Evolutionary conservation across 2,329 filamentous ascomycete genomes (phyloP), one percentile per base, ranked within the genome.

Genomic region (Cladosporium phlei): DNA sequence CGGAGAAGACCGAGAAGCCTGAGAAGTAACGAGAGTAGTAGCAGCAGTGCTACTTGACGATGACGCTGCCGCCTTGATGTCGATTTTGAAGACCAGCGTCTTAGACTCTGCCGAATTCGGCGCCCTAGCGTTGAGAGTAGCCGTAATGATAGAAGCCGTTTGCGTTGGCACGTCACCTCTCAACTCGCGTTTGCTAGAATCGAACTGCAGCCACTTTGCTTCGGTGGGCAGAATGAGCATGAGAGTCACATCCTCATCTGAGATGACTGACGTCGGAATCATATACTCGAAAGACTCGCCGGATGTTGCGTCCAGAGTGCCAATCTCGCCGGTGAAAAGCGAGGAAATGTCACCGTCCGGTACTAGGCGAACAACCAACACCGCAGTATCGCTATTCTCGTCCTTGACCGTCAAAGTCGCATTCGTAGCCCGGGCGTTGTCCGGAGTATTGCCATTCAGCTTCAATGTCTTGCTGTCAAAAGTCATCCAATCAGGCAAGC

Each of bases 401-500:
- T 88, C 83, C 5, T 66, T 69, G 2, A 81, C 77, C 4, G 69
- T 70, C 32, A 89, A 68, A 0, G 73, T 78, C 29, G 91, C 74
- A 54, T 83, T 84, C 21, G 76, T 72, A 3, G 81, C 78, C 38
- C 71, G 69, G 3, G 79, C 76, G 40, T 72, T 69, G n/a, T 70
- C 59, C 0, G 82, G 79, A 2, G 85, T 80, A 1, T 69, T 84
- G 2, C 88, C 89, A 24, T 68, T 73, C 5, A 95, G 66, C 1
- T 67, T 69, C 60, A 88, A 76, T 0, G 80, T 82, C 7, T 68
- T 56, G 2, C 74, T 67, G 57, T 93, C 74, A 44, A 93, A 77
- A 0, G 69, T 68, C 20, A 94, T 64, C 89, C 89, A 95, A 3
- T 69, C 59, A 0, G 88, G 87, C 10, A 81, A 62, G 20, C 75